Conservation (phyloP, 1,284 basidiomycete species). For the Leccinum variabile region DNA sequence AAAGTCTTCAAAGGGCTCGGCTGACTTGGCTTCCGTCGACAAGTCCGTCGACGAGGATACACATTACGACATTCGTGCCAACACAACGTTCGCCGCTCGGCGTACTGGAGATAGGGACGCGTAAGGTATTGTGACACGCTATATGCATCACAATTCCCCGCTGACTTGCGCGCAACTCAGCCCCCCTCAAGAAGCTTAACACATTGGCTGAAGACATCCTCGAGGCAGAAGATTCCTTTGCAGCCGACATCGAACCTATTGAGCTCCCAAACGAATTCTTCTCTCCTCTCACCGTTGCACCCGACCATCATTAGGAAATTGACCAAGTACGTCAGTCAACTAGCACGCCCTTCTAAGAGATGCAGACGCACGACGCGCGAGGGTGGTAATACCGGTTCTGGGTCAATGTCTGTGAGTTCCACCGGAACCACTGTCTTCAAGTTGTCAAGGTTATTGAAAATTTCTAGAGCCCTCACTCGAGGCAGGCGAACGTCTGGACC, state of each 20-base stretch:
- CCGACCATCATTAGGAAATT: slow-evolving; percentile 65
- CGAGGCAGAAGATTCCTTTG: slow-evolving; percentile 82
- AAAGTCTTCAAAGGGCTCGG: slow-evolving; percentile 30
- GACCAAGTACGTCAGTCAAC: slow-evolving; percentile 62
- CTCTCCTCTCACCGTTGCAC: slow-evolving; percentile 56
- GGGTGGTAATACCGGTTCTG: slow-evolving; percentile 40
- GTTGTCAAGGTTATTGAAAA: slow-evolving; percentile 66
- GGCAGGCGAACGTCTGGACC: slow-evolving; percentile 69
- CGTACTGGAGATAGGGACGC: slow-evolving; percentile 76
- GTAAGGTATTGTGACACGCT: slow-evolving; percentile 46
- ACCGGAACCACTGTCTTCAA: slow-evolving; percentile 48
- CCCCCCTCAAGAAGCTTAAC: slow-evolving; percentile 71
- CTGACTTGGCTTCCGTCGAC: slow-evolving; percentile 38
- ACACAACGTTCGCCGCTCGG: slow-evolving; percentile 49
- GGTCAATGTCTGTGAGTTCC: slow-evolving; percentile 49
- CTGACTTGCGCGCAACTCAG: slow-evolving; percentile 38
- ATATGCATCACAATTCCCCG: neutral
- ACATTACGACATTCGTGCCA: slow-evolving; percentile 29
- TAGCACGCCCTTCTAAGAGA: slow-evolving; percentile 64
- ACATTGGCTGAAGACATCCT: slow-evolving; percentile 81
- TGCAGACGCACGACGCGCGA: slow-evolving; percentile 44
- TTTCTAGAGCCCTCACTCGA: slow-evolving; percentile 75
- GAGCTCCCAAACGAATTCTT: slow-evolving; percentile 70
- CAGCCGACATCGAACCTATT: slow-evolving; percentile 56
- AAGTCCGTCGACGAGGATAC: slow-evolving; percentile 53